Evolutionary conservation across 2,329 filamentous ascomycete species (phyloP).

Genomic region (Fusarium zealandicum): DNA sequence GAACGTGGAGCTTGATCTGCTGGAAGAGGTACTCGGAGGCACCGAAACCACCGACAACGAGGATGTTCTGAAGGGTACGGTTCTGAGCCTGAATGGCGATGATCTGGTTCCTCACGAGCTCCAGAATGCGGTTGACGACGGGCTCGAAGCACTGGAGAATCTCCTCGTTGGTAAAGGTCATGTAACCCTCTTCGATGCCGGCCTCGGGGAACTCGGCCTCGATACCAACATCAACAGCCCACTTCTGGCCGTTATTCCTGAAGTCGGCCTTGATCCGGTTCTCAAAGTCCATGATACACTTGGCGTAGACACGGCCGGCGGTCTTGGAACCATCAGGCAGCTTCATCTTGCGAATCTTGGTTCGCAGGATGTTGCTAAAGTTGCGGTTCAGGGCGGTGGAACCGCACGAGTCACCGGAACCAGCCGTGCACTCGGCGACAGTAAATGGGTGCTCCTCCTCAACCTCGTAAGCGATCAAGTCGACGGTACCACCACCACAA

Average conservation of each 20-base stretch:
- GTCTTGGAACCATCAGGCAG: slow-evolving; percentile 95
- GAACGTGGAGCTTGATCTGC: slow-evolving; percentile 98
- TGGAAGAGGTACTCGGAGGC: slow-evolving; percentile 99
- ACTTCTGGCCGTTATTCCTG: slow-evolving; percentile 98
- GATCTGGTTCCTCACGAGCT: slow-evolving; percentile 96
- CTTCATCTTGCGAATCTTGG: slow-evolving; percentile 99
- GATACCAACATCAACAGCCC: slow-evolving; percentile 98
- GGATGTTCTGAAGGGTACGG: slow-evolving; percentile 89
- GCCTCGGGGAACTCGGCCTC: slow-evolving; percentile 98
- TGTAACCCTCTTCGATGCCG: slow-evolving; percentile 98
- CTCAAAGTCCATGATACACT: slow-evolving; percentile 99
- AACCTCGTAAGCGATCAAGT: slow-evolving; percentile 98
- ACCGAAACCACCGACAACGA: slow-evolving; percentile 97
- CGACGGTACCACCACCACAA: slow-evolving; percentile 97
- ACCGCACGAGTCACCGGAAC: slow-evolving; percentile 95
- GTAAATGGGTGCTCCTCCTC: slow-evolving; percentile 98
- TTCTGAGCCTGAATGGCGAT: slow-evolving; percentile 99
- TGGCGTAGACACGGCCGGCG: slow-evolving; percentile 96
- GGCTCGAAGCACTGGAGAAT: slow-evolving; percentile 99
- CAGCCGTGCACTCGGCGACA: slow-evolving; percentile 95
- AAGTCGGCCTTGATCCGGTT: slow-evolving; percentile 99
- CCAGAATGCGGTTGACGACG: slow-evolving; percentile 94
- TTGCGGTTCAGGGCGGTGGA: slow-evolving; percentile 98
- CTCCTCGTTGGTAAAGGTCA: slow-evolving; percentile 99
- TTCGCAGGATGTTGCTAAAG: slow-evolving; percentile 96